Conservation (phyloP, 257 asterid species). For the Jacaranda mimosifolia region DNA sequence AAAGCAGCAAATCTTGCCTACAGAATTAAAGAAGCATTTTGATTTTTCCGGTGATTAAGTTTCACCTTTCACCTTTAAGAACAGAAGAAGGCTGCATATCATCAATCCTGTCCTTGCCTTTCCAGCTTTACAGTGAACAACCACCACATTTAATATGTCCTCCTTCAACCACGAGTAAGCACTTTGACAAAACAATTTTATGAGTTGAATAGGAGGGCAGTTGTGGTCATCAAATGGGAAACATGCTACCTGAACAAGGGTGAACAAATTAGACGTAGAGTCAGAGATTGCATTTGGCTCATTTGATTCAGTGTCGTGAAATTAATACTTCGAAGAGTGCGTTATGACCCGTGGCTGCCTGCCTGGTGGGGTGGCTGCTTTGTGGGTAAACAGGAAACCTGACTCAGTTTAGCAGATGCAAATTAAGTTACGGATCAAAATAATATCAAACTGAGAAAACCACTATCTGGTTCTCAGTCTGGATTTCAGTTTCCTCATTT, state of each 20-base stretch:
- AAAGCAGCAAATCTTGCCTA: conserved; percentile 29
- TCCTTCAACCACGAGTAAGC: conserved; percentile 97
- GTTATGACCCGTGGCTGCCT: too few relatives aligned
- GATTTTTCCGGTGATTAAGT: conserved; percentile 29
- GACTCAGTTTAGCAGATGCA: neutral
- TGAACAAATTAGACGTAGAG: conserved; percentile 29
- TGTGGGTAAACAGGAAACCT: too few relatives aligned
- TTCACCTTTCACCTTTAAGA: conserved; percentile 89
- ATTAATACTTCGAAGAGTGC: too few relatives aligned
- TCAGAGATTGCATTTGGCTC: conserved; percentile 17
- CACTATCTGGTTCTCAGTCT: neutral
- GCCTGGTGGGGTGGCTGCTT: too few relatives aligned
- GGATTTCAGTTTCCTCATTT: neutral
- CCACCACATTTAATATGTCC: conserved; percentile 94
- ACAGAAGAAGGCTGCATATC: conserved; percentile 96
- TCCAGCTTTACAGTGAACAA: conserved; percentile 99
- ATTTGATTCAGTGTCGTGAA: neutral
- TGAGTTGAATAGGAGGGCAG: conserved; percentile 94
- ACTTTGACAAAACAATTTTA: conserved; percentile 89
- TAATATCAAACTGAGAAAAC: conserved; percentile 10
- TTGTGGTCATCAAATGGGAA: conserved; percentile 99
- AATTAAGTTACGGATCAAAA: conserved; percentile 12
- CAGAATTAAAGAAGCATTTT: conserved; percentile 30
- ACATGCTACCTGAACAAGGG: conserved; percentile 82
- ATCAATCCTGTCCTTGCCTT: conserved; percentile 97